These are phyloP conservation scores for Linnemannia schmuckeri DNA, from an alignment of 192 early-diverging fungal species.

Conservation along the genomic window DNA sequence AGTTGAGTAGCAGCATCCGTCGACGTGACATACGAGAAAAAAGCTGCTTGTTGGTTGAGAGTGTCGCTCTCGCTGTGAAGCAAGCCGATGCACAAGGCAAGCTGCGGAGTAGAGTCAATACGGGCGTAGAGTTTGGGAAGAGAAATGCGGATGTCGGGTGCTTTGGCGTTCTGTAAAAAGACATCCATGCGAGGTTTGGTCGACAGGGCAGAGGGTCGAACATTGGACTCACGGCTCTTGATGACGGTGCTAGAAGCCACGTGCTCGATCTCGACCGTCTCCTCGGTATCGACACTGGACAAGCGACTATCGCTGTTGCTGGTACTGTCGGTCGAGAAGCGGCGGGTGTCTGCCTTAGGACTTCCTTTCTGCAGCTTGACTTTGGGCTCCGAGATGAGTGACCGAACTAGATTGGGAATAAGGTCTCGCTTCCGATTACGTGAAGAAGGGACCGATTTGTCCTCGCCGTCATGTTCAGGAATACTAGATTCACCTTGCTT, in stretches of 20 bases:
- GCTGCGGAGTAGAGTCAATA: not conserved
- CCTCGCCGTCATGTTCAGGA: too few species aligned
- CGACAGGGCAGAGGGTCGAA: not conserved
- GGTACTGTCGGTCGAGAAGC: not conserved
- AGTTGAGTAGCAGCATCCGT: not conserved
- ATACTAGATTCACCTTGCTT: too few species aligned
- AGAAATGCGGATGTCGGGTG: not conserved
- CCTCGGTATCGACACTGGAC: not conserved
- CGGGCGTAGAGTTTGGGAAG: not conserved
- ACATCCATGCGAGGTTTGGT: not conserved
- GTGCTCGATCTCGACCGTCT: not conserved
- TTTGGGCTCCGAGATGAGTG: not conserved
- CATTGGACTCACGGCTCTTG: not conserved
- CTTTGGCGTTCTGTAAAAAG: not conserved
- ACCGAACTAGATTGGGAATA: not conserved
- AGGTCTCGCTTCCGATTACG: not conserved
- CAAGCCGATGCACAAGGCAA: not conserved
- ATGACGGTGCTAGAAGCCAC: not conserved
- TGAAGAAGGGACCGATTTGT: not conserved
- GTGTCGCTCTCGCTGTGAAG: not conserved
- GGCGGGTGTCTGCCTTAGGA: not conserved
- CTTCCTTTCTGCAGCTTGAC: not conserved
- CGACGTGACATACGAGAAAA: not conserved
- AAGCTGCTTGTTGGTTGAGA: not conserved
- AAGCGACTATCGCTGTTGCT: not conserved